Evolutionary conservation across 129 eudicot species (phyloP), one percentile per base, ranked within the genome.

Genomic region (Ambrosia artemisiifolia): DNA sequence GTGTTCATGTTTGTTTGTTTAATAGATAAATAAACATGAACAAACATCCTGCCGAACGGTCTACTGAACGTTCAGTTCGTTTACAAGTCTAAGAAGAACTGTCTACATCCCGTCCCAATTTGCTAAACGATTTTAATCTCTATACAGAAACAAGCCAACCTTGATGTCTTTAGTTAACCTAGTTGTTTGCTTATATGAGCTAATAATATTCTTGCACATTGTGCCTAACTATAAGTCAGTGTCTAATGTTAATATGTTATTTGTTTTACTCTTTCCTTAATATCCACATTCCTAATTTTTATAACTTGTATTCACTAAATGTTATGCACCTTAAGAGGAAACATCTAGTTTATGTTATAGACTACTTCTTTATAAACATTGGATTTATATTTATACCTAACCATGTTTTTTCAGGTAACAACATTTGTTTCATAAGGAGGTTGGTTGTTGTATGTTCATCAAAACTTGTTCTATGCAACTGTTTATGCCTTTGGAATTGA

Each of bases 401-500:
- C 68, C 59, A 59, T 59, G 68, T 72, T 44, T 59, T 72, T 57
- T 72, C 76, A 59, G 76, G 59, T 59, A 66, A 28, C 20, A 20
- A 36, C 12, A 65, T 53, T 16, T 24, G 67, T 56, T n/a, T n/a
- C n/a, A n/a, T n/a, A n/a, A n/a, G n/a, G n/a, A n/a, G n/a, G n/a
- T n/a, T n/a, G n/a, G n/a, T n/a, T n/a, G n/a, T n/a, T n/a, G 64
- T 57, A 30, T 28, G 38, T 57, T 57, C 38, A 57, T 57, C 38
- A 28, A 11, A 57, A 28, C 64, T 4, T 57, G 38, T 11, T 57
- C 38, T n/a, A 59, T 56, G 55, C 47, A 42, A 67, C 44, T 78
- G 85, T 80, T 80, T 80, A 63, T 47, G 67, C 82, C 75, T 69
- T 70, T 75, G 55, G 47, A 70, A 51, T 70, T 80, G 84, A 76